Conservation (phyloP, 331 rosid genomes). For the Malus hybrid region DNA sequence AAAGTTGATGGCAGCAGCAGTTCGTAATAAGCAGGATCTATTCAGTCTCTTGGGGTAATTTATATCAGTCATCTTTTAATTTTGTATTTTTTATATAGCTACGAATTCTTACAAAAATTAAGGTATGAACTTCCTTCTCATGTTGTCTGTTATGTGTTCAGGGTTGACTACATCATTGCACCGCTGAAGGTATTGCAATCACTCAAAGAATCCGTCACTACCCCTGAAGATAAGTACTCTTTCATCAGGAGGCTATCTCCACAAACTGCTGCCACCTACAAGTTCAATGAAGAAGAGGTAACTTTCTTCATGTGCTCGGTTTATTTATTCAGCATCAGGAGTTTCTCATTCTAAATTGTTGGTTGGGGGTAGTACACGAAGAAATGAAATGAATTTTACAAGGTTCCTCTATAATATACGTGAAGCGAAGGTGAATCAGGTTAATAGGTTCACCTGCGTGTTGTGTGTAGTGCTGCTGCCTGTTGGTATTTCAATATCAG, state of each 20-base stretch:
- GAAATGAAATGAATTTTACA: neutral
- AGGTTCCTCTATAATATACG: neutral
- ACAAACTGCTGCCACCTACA: conserved; percentile 56
- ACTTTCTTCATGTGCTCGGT: conserved; percentile 16
- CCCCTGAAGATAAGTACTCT: conserved; percentile 79
- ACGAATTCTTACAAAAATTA: conserved; percentile 10
- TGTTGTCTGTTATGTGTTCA: conserved; percentile 20
- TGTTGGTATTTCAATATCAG: neutral
- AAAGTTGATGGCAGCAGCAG: conserved; percentile 97
- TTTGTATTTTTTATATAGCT: conserved; percentile 8
- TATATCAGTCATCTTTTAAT: neutral
- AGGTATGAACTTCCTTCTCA: neutral
- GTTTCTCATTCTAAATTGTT: neutral
- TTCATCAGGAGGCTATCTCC: conserved; percentile 82
- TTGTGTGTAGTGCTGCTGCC: neutral
- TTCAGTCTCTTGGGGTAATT: conserved; percentile 88
- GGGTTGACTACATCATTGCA: conserved; percentile 94
- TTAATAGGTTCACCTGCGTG: neutral
- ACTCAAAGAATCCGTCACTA: conserved; percentile 71
- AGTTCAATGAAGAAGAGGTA: conserved; percentile 77
- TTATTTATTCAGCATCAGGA: neutral
- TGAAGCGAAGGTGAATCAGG: neutral
- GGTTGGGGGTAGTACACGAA: neutral
- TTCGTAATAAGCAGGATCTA: conserved; percentile 91
- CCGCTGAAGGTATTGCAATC: conserved; percentile 89